phyloP scores from a whole-genome alignment of 495 filamentous ascomycete species.

The Cercophora scortea region DNA sequence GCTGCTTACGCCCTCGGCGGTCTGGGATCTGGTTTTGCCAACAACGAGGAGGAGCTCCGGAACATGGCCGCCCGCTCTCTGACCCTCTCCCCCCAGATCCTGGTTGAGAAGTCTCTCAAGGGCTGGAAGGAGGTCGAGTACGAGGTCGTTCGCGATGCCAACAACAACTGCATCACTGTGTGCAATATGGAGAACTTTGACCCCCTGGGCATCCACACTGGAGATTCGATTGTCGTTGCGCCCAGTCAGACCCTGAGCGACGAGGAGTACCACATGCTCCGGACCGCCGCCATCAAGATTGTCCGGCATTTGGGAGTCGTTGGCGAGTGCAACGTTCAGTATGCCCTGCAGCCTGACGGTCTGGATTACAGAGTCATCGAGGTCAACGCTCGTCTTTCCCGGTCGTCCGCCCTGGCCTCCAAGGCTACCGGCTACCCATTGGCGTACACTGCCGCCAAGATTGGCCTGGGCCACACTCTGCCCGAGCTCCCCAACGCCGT shows the following conservation, averaged over 20 bases:
- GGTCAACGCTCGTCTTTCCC: conserved; percentile 94
- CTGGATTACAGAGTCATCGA: conserved; percentile 97
- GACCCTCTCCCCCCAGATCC: conserved; percentile 90
- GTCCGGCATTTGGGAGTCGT: conserved; percentile 92
- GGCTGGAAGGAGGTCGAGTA: conserved; percentile 99
- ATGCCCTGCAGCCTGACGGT: conserved; percentile 89
- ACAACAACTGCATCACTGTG: conserved; percentile 97
- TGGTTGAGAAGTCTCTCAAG: conserved; percentile 99
- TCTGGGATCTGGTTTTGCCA: conserved; percentile 94
- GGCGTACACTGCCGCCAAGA: conserved; percentile 95
- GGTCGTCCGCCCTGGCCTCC: conserved; percentile 92
- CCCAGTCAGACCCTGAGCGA: conserved; percentile 93
- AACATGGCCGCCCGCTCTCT: conserved; percentile 89
- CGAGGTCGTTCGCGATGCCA: conserved; percentile 87
- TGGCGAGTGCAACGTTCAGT: conserved; percentile 97
- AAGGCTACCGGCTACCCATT: conserved; percentile 97
- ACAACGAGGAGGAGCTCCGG: conserved; percentile 84
- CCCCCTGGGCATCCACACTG: conserved; percentile 90
- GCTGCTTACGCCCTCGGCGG: conserved; percentile 94
- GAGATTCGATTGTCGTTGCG: conserved; percentile 94
- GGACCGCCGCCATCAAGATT: conserved; percentile 92
- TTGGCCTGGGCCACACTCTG: conserved; percentile 87
- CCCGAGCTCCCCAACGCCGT: conserved; percentile 95
- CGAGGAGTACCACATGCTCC: conserved; percentile 98
- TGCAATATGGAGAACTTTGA: conserved; percentile 99